Conservation (phyloP, 2,329 filamentous ascomycete species). For the Apiospora phragmitis region DNA sequence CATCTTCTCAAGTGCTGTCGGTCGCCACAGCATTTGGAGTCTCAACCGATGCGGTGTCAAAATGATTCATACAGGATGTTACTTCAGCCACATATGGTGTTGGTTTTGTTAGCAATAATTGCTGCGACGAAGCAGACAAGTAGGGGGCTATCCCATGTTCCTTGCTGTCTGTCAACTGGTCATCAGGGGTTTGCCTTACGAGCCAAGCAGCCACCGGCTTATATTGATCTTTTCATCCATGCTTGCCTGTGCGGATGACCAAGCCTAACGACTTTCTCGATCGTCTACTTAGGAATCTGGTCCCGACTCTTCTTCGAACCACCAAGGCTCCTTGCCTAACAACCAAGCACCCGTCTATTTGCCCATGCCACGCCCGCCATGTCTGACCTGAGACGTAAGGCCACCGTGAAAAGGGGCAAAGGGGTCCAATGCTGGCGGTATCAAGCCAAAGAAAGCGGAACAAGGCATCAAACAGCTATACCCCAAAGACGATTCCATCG, state of each 20-base stretch:
- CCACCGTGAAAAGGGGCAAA: not conserved
- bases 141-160: not conserved
- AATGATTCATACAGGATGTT: not conserved
- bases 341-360: not conserved
- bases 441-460: slow-evolving; percentile 34
- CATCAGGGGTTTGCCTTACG: not conserved
- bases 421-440: slow-evolving; percentile 24
- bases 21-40: not conserved
- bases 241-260: not conserved
- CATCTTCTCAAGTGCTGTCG: slow-evolving; percentile 18
- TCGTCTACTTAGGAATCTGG: not conserved
- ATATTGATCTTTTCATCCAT: not conserved
- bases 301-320: not conserved
- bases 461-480: slow-evolving; percentile 42
- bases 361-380: not conserved
- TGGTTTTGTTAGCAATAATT: not conserved
- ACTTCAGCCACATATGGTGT: slow-evolving; percentile 18
- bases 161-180: not conserved
- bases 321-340: not conserved
- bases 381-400: slow-evolving; percentile 4
- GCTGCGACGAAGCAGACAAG: not conserved
- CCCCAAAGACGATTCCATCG: slow-evolving; percentile 29
- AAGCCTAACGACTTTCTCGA: not conserved
- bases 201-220: not conserved
- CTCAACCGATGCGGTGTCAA: slow-evolving; percentile 8